A percentile compares a stretch with the other conserved stretches of the same genome.
phyloP scores from a whole-genome alignment of 2,329 filamentous ascomycete species.

The Dendryphion nanum region DNA sequence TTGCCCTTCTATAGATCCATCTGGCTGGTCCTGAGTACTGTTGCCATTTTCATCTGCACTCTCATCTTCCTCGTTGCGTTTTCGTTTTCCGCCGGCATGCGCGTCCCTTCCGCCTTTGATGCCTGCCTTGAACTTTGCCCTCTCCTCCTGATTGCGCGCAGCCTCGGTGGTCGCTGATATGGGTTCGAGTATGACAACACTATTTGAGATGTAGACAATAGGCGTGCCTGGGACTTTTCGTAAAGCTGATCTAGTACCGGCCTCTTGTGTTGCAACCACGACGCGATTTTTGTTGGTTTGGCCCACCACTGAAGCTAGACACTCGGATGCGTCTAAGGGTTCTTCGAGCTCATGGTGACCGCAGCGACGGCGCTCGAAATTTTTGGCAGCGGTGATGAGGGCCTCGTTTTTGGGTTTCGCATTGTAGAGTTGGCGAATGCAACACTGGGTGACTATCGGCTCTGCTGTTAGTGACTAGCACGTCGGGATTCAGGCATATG shows the following conservation, averaged over 20 bases:
- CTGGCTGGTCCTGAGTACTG: background rate
- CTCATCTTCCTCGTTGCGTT: constrained; percentile 51
- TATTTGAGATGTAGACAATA: constrained; percentile 73
- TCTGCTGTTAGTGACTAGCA: constrained; percentile 1
- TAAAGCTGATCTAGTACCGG: constrained; percentile 61
- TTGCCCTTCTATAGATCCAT: constrained; percentile 11
- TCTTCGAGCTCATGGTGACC: constrained; percentile 74
- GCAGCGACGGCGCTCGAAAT: constrained; percentile 72
- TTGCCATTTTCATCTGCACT: constrained; percentile 6
- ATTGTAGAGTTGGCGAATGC: constrained; percentile 74
- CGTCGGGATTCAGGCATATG: too few species aligned
- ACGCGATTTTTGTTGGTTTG: constrained; percentile 76
- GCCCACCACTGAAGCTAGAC: constrained; percentile 69
- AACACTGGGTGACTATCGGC: constrained; percentile 78
- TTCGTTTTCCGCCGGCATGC: constrained; percentile 32
- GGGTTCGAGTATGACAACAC: constrained; percentile 76
- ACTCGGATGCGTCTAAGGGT: constrained; percentile 68
- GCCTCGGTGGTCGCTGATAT: constrained; percentile 68
- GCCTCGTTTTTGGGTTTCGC: constrained; percentile 53
- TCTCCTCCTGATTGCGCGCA: constrained; percentile 67
- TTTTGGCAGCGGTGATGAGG: constrained; percentile 75
- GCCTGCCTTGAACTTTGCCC: constrained; percentile 70
- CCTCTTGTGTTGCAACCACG: constrained; percentile 72
- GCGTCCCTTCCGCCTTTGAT: constrained; percentile 50
- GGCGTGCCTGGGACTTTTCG: constrained; percentile 70